Evolutionary conservation across 202 grass and related monocot species (phyloP), one percentile per base, ranked within the genome.

Genomic region (Tripidium arundinaceum): DNA sequence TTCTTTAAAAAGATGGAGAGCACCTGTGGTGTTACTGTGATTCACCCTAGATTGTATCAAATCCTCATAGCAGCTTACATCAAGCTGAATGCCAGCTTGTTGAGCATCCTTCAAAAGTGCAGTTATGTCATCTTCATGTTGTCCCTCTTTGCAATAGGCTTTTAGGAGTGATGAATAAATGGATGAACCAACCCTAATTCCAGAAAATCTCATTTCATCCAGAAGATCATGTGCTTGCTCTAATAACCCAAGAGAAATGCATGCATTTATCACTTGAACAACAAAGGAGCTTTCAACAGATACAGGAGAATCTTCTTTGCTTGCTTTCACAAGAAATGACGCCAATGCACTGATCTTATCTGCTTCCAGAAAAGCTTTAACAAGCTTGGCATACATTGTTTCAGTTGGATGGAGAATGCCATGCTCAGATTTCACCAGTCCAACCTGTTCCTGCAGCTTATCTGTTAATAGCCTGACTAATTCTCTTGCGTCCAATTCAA

Each of bases 211-310:
- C 92, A 98, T 98, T 86, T 94, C 92, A 59, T 98, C 92, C 64
- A 98, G 82, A 79, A 98, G 85, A 59, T 94, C 92, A 78, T 94
- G 95, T 81, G 95, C 95, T 82, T 98, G 76, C 47, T 98, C 90
- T 77, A 89, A 70, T 52, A 91, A 89, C 26, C 92, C 86, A 70
- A 93, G 73, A 86, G 75, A 90, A 83, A 98, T 93, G 70, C 92
- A 98, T 60, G 79, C 85, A 82, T 86, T 93, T 87, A 93, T 94
- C 75, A 98, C 90, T 87, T 94, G 88, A 66, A 93, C 89, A 82
- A 92, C 90, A 70, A 86, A 84, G 40, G 89, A 97, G 39, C 70
- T 89, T 74, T 94, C 91, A 71, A 83, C 26, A n/a, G 87, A 89
- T 57, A 84, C 84, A 65, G 90, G 73, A 72, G 73, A 89, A 52